Evolutionary conservation across 768 basidiomycete genomes (phyloP).

Genomic region (Saitozyma podzolica): DNA sequence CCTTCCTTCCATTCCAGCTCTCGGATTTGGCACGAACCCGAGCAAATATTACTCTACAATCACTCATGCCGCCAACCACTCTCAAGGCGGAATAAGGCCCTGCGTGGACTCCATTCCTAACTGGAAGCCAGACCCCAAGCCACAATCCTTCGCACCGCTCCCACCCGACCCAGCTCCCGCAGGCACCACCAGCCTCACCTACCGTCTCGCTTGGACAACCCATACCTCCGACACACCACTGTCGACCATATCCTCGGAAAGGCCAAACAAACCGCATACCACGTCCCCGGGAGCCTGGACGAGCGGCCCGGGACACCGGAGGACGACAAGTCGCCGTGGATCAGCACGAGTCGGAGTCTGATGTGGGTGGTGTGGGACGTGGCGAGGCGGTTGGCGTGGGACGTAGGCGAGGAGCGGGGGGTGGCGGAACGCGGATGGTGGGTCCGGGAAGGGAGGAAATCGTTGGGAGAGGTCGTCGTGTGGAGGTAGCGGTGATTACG

Average conservation of each 20-base stretch:
- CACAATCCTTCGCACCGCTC: not conserved
- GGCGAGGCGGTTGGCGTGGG: conserved; percentile 12
- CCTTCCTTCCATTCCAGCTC: too few species aligned
- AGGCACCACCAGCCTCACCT: not conserved
- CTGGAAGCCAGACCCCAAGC: not conserved
- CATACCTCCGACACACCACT: conserved; percentile 18
- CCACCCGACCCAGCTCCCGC: not conserved
- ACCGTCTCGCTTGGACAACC: not conserved
- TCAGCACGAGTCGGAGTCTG: conserved; percentile 10
- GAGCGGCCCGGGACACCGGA: conserved; percentile 13
- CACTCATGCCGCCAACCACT: not conserved
- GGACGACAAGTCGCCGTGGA: conserved; percentile 27
- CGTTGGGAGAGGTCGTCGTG: too few species aligned
- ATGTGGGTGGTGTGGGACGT: conserved; percentile 27
- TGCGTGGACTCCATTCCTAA: not conserved
- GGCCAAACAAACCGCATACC: conserved; percentile 1
- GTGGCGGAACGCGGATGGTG: conserved; percentile 7
- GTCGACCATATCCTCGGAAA: conserved; percentile 24
- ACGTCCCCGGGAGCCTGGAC: conserved; percentile 10
- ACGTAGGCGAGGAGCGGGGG: not conserved
- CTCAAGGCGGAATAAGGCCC: not conserved
- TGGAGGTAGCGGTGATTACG: too few species aligned
- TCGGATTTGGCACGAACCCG: not conserved
- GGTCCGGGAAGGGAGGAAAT: not conserved
- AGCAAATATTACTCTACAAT: conserved; percentile 1